Percentiles rank a stretch among this genome's conserved stretches.
phyloP scores from a whole-genome alignment of 1,139 yeast genomes.

The Hansenula anomala region DNA sequence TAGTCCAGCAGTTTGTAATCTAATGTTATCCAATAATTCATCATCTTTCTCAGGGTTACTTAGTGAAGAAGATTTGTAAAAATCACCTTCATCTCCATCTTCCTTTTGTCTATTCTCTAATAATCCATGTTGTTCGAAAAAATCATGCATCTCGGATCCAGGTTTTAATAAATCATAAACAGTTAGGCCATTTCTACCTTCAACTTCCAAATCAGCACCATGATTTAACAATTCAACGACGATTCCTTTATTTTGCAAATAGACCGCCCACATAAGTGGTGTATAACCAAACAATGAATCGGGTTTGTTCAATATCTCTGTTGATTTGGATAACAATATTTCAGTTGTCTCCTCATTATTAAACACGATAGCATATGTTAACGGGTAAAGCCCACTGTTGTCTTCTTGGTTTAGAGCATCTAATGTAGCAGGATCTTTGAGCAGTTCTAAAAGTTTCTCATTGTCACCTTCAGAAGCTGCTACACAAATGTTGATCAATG shows the following conservation, averaged over 20 bases:
- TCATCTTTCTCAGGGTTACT: constrained; percentile 26
- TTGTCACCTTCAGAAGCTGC: constrained; percentile 52
- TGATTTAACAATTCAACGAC: constrained; percentile 32
- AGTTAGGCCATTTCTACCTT: constrained; percentile 27
- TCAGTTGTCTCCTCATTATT: constrained; percentile 35
- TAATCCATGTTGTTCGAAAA: constrained; percentile 33
- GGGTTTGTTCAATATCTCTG: constrained; percentile 24
- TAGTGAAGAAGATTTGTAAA: constrained; percentile 21
- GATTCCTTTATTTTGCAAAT: constrained; percentile 29
- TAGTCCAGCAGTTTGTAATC: constrained; percentile 44
- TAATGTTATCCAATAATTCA: constrained; percentile 41
- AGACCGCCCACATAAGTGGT: constrained; percentile 46
- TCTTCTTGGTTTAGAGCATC: constrained; percentile 34
- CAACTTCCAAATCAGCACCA: constrained; percentile 34
- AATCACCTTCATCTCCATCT: constrained; percentile 14
- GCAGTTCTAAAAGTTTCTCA: constrained; percentile 25
- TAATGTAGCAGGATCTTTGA: constrained; percentile 19
- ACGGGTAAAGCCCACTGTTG: constrained; percentile 41
- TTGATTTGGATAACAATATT: constrained; percentile 11
- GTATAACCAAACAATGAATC: constrained; percentile 37
- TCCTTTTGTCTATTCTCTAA: constrained; percentile 17
- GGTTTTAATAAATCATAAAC: constrained; percentile 35
- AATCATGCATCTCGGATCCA: constrained; percentile 32
- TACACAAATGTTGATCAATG: constrained; percentile 31
- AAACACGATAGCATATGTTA: constrained; percentile 50